phyloP scores from a whole-genome alignment of 1,139 yeast genomes.

The Debaryomyces psychrophilus region DNA sequence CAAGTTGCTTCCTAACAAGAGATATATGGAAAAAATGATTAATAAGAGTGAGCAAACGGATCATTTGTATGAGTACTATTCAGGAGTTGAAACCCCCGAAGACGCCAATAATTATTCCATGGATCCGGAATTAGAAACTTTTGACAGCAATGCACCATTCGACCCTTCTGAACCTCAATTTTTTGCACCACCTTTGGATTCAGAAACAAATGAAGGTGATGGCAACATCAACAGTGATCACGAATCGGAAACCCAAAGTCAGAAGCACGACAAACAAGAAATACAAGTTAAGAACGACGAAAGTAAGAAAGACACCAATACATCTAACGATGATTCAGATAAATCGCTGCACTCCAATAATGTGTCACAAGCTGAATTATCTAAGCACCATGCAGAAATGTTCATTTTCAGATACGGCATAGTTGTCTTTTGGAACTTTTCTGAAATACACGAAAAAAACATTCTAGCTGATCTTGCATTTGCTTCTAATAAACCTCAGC shows the following conservation, averaged over 20 bases:
- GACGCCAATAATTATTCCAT: constrained; percentile 60
- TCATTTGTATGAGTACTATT: constrained; percentile 87
- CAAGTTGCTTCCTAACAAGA: constrained; percentile 62
- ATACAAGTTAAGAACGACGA: constrained; percentile 11
- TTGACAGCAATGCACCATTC: constrained; percentile 40
- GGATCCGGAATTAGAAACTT: constrained; percentile 50
- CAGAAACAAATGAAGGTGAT: constrained; percentile 21
- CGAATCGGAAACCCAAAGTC: constrained; percentile 13
- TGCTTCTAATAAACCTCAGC: constrained; percentile 52
- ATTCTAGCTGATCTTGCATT: constrained; percentile 89
- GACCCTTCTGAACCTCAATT: constrained; percentile 56
- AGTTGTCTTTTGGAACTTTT: constrained; percentile 95
- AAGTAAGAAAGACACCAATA: background rate
- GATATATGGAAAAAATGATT: constrained; percentile 72
- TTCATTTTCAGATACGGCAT: constrained; percentile 91
- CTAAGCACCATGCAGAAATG: constrained; percentile 83
- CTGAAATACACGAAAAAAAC: constrained; percentile 90
- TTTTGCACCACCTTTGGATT: constrained; percentile 45
- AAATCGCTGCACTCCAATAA: constrained; percentile 1
- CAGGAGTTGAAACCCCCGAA: constrained; percentile 75
- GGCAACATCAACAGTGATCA: constrained; percentile 12
- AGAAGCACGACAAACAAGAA: constrained; percentile 24
- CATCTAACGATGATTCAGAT: background rate
- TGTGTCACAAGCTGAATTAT: constrained; percentile 42
- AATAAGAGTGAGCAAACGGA: constrained; percentile 83